These are phyloP conservation scores for Daldinia eschscholtzii DNA, from an alignment of 2,329 filamentous ascomycete species.

Conservation along the genomic window DNA sequence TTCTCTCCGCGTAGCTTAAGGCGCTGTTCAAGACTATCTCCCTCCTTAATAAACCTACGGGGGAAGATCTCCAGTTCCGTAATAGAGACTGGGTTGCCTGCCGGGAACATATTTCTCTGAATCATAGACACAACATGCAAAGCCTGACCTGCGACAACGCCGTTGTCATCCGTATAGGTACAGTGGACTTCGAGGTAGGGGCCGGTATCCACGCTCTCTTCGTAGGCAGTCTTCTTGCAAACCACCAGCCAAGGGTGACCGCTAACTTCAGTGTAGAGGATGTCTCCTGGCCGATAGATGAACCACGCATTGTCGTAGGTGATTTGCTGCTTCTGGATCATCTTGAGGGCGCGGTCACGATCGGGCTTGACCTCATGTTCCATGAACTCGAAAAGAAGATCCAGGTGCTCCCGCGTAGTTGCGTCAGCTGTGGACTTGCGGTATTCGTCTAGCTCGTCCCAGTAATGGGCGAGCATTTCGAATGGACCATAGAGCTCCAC, in stretches of 20 bases:
- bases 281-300: slow-evolving; percentile 48
- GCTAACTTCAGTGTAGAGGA: slow-evolving; percentile 46
- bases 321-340: slow-evolving; percentile 49
- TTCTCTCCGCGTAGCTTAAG: slow-evolving; percentile 44
- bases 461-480: slow-evolving; percentile 49
- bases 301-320: slow-evolving; percentile 47
- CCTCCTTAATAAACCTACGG: slow-evolving; percentile 37
- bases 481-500: slow-evolving; percentile 46
- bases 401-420: slow-evolving; percentile 41
- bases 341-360: slow-evolving; percentile 41
- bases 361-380: slow-evolving; percentile 45
- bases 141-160: slow-evolving; percentile 41
- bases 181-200: slow-evolving; percentile 48
- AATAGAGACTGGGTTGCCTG: slow-evolving; percentile 46
- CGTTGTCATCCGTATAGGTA: slow-evolving; percentile 48
- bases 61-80: slow-evolving; percentile 47
- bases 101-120: slow-evolving; percentile 46
- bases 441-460: slow-evolving; percentile 48
- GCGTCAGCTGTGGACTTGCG: slow-evolving; percentile 27
- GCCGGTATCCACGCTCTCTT: slow-evolving; percentile 34
- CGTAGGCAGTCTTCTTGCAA: slow-evolving; percentile 48
- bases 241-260: slow-evolving; percentile 49
- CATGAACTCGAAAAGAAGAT: slow-evolving; percentile 52
- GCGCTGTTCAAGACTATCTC: slow-evolving; percentile 42
- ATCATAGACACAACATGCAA: slow-evolving; percentile 28